Evolutionary conservation across 2,329 filamentous ascomycete genomes (phyloP), one percentile per base, ranked within the genome.

Genomic region (Microthyrium microscopicum): DNA sequence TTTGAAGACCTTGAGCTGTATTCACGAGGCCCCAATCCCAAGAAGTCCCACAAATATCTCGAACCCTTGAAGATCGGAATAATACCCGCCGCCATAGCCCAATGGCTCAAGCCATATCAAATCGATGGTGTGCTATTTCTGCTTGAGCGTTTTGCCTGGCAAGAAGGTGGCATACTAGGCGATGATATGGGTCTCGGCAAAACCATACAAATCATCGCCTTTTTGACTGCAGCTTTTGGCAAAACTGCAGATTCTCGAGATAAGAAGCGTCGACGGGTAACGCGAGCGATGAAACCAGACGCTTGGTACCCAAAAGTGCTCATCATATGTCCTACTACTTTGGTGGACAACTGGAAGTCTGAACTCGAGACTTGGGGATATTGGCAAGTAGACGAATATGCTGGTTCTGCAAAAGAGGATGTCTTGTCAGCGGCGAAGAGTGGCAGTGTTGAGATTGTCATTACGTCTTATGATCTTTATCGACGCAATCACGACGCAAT

Each of bases 181-280:
- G 89, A 98, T 49, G 89, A 98, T 47, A 98, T 98, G 89, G 89
- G 89, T 15, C 56, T 98, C 20, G 89, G 89, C 1, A 98, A 98
- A 55, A 98, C 89, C 0, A 82, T 98, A 3, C 89, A 98, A 53
- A 82, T 98, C 18, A 89, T 84, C 37, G 80, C 85, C 0, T 95
- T 98, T 42, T 61, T 98, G 16, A 81, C 83, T 0, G 83, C 75
- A 1, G 85, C 84, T 0, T 98, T 93, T 50, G 89, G 89, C 5
- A 98, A 98, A 57, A 91, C 80, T 1, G 87, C 76, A 1, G 87
- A 93, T 44, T 77, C 85, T 50, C 65, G 83, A 32, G 89, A 98
- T 46, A 62, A 58, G 4, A 91, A 91, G 50, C 68, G 83, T 15
- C 85, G 95, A 78, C 71, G 87, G 24, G 89, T 89, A 50, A 75